Evolutionary conservation across 345 rosid genomes (phyloP).

Genomic region (Brassica juncea): DNA sequence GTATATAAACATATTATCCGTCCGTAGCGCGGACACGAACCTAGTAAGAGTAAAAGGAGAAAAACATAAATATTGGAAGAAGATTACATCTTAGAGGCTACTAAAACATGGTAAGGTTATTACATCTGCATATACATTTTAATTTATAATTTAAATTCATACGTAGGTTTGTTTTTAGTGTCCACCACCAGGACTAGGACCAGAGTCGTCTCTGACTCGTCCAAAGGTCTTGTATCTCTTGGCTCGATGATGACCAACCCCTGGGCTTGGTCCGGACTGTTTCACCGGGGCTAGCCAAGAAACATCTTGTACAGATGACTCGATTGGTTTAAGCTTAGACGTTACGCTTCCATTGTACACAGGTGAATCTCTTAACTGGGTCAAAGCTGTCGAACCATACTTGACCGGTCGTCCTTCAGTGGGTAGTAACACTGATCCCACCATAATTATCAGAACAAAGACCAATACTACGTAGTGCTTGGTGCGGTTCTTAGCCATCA

Average conservation of each 20-base stretch:
- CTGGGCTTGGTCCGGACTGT: slow-evolving; percentile 40
- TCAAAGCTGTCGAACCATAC: slow-evolving; percentile 11
- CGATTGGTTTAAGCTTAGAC: slow-evolving; percentile 23
- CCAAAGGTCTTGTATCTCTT: slow-evolving; percentile 13
- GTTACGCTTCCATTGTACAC: slow-evolving; percentile 25
- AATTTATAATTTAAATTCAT: neutral
- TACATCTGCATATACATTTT: neutral
- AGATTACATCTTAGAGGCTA: slow-evolving; percentile 1
- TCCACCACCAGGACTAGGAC: slow-evolving; percentile 35
- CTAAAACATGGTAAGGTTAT: neutral
- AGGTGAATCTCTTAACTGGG: slow-evolving; percentile 8
- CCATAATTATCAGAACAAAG: slow-evolving; percentile 13
- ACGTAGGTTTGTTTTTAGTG: slow-evolving; percentile 14
- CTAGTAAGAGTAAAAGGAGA: neutral
- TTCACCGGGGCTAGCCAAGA: slow-evolving; percentile 33
- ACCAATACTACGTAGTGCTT: slow-evolving; percentile 9
- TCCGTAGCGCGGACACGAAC: no score
- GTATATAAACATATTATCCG: no score
- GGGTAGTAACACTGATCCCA: slow-evolving; percentile 29
- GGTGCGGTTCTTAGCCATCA: slow-evolving; percentile 28
- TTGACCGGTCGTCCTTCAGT: slow-evolving; percentile 33
- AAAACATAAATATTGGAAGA: neutral
- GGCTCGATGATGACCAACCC: slow-evolving; percentile 37
- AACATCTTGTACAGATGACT: neutral
- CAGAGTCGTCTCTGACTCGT: neutral